These are phyloP conservation scores for Ganoderma sp. DNA, from an alignment of 1,284 basidiomycete species.

Conservation along the genomic window DNA sequence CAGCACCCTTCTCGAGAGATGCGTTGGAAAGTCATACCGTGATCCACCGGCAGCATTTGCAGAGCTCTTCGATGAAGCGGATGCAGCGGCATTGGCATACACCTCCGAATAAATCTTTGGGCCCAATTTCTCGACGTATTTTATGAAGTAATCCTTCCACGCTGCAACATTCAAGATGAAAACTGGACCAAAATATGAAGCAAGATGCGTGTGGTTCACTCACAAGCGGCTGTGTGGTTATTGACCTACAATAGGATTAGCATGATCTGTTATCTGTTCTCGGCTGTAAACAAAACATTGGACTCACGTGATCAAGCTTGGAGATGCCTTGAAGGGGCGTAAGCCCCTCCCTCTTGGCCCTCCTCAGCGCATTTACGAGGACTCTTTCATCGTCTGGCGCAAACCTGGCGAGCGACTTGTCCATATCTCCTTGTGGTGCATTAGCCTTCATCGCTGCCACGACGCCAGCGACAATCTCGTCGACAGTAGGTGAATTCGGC, in stretches of 20 bases:
- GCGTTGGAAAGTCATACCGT: not conserved
- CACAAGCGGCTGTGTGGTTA: conserved; percentile 17
- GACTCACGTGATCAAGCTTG: conserved; percentile 20
- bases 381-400: conserved; percentile 17
- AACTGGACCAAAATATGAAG: not conserved
- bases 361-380: conserved; percentile 17
- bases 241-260: conserved; percentile 14
- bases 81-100: not conserved
- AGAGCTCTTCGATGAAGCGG: not conserved
- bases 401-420: not conserved
- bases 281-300: not conserved
- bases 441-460: not conserved
- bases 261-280: not conserved
- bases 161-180: not conserved
- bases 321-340: conserved; percentile 19
- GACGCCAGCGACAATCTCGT: not conserved
- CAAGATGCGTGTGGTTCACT: not conserved
- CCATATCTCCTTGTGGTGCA: not conserved
- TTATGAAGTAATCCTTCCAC: conserved; percentile 18
- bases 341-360: conserved; percentile 10
- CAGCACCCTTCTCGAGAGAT: not conserved
- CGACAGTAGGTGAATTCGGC: not conserved
- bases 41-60: not conserved
- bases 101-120: not conserved
- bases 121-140: conserved; percentile 11